Conservation (phyloP, 2,329 filamentous ascomycete genomes). For the Claviceps africana region DNA sequence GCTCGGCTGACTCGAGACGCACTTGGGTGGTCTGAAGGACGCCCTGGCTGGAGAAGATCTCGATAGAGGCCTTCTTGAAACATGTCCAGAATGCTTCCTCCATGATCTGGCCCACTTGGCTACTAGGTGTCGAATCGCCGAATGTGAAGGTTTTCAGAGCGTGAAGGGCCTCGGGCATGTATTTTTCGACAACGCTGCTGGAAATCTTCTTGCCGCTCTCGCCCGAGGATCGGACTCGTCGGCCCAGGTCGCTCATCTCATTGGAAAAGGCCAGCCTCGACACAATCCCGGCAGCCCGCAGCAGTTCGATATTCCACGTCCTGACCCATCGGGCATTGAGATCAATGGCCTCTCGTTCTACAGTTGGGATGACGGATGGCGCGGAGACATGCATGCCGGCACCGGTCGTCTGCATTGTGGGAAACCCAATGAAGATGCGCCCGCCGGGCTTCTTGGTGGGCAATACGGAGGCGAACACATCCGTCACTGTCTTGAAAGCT, state of each 20-base stretch:
- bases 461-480: slow-evolving; percentile 81
- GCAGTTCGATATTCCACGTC: slow-evolving; percentile 89
- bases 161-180: slow-evolving; percentile 69
- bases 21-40: slow-evolving; percentile 75
- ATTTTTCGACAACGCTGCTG: slow-evolving; percentile 48
- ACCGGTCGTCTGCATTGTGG: slow-evolving; percentile 92
- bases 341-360: slow-evolving; percentile 93
- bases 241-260: slow-evolving; percentile 67
- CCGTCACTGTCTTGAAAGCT: slow-evolving; percentile 43
- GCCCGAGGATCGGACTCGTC: slow-evolving; percentile 37
- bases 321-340: slow-evolving; percentile 90
- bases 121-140: slow-evolving; percentile 76
- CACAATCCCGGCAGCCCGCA: slow-evolving; percentile 80
- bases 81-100: slow-evolving; percentile 96
- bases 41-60: slow-evolving; percentile 77
- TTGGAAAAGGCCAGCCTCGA: slow-evolving; percentile 75
- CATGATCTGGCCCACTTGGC: slow-evolving; percentile 69
- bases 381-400: slow-evolving; percentile 89
- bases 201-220: slow-evolving; percentile 38
- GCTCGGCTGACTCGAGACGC: slow-evolving; percentile 55
- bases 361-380: slow-evolving; percentile 90
- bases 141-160: slow-evolving; percentile 80
- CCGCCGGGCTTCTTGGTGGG: slow-evolving; percentile 72
- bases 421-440: slow-evolving; percentile 92
- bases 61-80: slow-evolving; percentile 67